Evolutionary conservation across 768 basidiomycete genomes (phyloP), one percentile per base, ranked within the genome.

Genomic region (Suillus fuscotomentosus): DNA sequence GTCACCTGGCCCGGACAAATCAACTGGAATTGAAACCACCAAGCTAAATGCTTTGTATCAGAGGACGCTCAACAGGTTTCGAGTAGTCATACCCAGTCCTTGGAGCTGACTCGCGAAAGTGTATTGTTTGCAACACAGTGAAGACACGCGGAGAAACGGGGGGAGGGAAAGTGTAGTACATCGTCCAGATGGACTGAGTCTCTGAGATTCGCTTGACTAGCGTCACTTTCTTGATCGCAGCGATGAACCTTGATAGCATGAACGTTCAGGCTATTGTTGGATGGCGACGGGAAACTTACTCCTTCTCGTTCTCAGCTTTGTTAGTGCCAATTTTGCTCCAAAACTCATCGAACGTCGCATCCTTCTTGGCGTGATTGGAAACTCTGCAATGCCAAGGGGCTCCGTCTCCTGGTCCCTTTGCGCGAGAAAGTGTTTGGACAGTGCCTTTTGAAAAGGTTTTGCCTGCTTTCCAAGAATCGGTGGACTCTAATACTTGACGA

Each of bases 141-240:
- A 92, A 94, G 24, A 90, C 83, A 15, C 91, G 86, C 11, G 90
- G 86, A 3, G 90, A 87, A 22, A 92, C 75, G 3, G 90, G 86
- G 7, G 88, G 85, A 0, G 85, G 79, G 75, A 92, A 90, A 3
- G 82, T 88, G 75, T 94, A 94, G 73, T 86, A 85, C 65, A 90
- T 66, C 0, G 88, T 83, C 90, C 90, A 92, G 66, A 92, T 86
- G 3, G 81, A 78, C 59, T 88, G 84, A 3, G 82, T 88, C 13
- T 84, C 79, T 0, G 90, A 90, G 50, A 92, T 72, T 31, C 82
- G 81, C 73, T 88, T 86, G 67, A 93, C 77, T 67, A 83, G 79
- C 4, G 82, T 82, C 2, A 84, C 89, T 69, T 88, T 87, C 70
- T 86, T 81, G 67, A 92, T 82, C 50, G 84, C 82, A 5, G 83